A percentile compares a stretch with the other conserved stretches of the same genome.
Evolutionary conservation across 2,329 filamentous ascomycete genomes (phyloP).

Genomic region (Pyrenophora teres): DNA sequence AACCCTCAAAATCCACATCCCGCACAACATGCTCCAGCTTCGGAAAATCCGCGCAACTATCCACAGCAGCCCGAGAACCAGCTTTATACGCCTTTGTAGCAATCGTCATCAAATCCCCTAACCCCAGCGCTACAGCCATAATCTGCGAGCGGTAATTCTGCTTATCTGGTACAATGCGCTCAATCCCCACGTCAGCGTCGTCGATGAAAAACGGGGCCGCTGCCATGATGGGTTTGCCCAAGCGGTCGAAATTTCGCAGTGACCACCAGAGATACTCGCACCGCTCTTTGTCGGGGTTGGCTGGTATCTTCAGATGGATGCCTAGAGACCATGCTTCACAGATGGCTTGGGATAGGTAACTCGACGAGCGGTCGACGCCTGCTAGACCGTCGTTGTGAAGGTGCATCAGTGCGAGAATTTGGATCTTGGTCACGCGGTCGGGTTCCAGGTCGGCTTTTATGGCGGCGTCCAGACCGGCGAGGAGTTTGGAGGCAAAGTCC

Average conservation of each 20-base stretch:
- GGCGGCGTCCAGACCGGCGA: slow-evolving; percentile 4
- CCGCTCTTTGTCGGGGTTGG: background rate
- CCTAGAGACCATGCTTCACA: slow-evolving; percentile 9
- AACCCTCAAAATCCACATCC: background rate
- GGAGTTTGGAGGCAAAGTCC: slow-evolving; percentile 3
- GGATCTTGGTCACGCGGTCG: slow-evolving; percentile 3
- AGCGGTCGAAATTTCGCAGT: slow-evolving; percentile 5
- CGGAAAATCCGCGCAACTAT: background rate
- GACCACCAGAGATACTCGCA: slow-evolving; percentile 9
- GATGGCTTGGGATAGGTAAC: slow-evolving; percentile 1
- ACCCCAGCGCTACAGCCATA: background rate
- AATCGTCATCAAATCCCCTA: slow-evolving; percentile 2
- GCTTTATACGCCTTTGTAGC: slow-evolving; percentile 7
- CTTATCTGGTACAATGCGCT: background rate
- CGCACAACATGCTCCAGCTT: background rate
- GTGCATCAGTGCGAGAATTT: slow-evolving; percentile 9
- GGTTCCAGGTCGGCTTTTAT: slow-evolving; percentile 7
- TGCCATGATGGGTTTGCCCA: slow-evolving; percentile 7
- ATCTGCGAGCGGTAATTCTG: slow-evolving; percentile 2
- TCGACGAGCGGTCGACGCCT: slow-evolving; percentile 1
- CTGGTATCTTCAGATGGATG: slow-evolving; percentile 3
- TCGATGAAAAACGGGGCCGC: slow-evolving; percentile 8
- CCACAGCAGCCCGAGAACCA: background rate
- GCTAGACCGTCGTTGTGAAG: slow-evolving; percentile 3
- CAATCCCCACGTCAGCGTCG: slow-evolving; percentile 2